These are phyloP conservation scores for Cyclocybe aegerita DNA, from an alignment of 768 basidiomycete species.

Conservation along the genomic window DNA sequence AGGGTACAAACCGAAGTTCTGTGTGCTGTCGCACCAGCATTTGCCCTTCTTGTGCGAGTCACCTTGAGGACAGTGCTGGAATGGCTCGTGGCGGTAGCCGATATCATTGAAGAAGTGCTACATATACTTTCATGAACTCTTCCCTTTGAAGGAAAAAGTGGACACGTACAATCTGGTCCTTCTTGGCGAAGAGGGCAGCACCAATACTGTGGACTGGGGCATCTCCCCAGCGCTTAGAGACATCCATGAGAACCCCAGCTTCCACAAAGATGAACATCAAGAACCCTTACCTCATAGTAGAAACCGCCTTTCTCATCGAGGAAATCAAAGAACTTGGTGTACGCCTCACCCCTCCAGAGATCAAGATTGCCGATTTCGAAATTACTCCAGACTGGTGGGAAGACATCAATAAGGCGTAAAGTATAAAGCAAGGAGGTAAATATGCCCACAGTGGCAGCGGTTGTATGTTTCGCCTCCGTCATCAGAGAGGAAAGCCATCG, in stretches of 20 bases:
- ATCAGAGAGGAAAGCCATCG: conserved; percentile 80
- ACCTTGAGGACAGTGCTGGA: conserved; percentile 90
- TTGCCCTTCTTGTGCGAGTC: conserved; percentile 73
- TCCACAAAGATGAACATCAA: neutral
- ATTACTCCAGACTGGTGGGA: conserved; percentile 78
- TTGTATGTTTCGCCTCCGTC: conserved; percentile 75
- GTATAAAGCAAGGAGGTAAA: conserved; percentile 6
- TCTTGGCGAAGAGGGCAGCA: conserved; percentile 83
- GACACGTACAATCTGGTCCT: conserved; percentile 67
- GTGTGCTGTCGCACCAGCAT: conserved; percentile 78
- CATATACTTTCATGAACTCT: neutral
- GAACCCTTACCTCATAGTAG: conserved; percentile 70
- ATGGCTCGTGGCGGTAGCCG: conserved; percentile 90
- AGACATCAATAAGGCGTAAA: neutral
- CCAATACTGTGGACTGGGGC: conserved; percentile 90
- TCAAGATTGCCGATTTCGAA: conserved; percentile 89
- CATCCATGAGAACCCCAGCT: conserved; percentile 1
- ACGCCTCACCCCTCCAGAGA: conserved; percentile 83
- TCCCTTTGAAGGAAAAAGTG: neutral
- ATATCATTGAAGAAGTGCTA: conserved; percentile 93
- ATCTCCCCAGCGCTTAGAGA: conserved; percentile 82
- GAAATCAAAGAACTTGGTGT: conserved; percentile 80
- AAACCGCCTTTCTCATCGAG: conserved; percentile 82
- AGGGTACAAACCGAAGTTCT: conserved; percentile 66
- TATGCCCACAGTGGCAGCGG: conserved; percentile 64